phyloP scores from a whole-genome alignment of 169 alveolate species.

The Cryptosporidium sp. region DNA sequence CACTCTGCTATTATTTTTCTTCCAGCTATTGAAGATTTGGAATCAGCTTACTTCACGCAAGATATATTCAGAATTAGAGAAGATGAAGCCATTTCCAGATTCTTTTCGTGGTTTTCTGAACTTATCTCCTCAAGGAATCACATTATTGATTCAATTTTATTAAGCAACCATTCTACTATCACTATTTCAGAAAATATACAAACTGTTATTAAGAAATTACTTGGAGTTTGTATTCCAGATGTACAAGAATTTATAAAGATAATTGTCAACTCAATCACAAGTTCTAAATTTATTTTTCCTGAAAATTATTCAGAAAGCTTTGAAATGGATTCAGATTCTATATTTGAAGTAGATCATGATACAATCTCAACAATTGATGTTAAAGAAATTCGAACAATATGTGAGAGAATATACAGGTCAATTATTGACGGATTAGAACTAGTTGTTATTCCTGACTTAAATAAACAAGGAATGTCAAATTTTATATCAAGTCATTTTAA shows the following conservation, averaged over 20 bases:
- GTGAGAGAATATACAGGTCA: slow-evolving; percentile 33
- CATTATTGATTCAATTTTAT: neutral
- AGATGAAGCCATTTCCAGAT: slow-evolving; percentile 52
- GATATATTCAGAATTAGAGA: slow-evolving; percentile 57
- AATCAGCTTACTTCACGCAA: neutral
- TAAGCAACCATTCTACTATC: neutral
- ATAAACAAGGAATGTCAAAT: neutral
- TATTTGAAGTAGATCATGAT: slow-evolving; percentile 36
- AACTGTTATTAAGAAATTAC: neutral
- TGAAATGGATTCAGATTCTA: slow-evolving; percentile 26
- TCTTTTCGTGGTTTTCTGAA: slow-evolving; percentile 51
- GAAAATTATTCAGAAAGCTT: slow-evolving; percentile 30
- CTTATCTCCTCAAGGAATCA: slow-evolving; percentile 6
- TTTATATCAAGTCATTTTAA: neutral
- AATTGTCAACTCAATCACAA: slow-evolving; percentile 16
- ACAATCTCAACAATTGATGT: slow-evolving; percentile 17
- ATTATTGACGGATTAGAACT: neutral
- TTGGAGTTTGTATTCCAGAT: slow-evolving; percentile 8
- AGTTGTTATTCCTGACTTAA: neutral
- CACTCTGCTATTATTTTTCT: slow-evolving; percentile 6
- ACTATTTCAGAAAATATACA: slow-evolving; percentile 30
- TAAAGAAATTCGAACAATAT: slow-evolving; percentile 23
- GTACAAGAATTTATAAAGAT: slow-evolving; percentile 12
- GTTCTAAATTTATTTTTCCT: slow-evolving; percentile 34
- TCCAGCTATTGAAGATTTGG: slow-evolving; percentile 30